Evolutionary conservation across 306 rosid genomes (phyloP).

Genomic region (Trifolium dubium): DNA sequence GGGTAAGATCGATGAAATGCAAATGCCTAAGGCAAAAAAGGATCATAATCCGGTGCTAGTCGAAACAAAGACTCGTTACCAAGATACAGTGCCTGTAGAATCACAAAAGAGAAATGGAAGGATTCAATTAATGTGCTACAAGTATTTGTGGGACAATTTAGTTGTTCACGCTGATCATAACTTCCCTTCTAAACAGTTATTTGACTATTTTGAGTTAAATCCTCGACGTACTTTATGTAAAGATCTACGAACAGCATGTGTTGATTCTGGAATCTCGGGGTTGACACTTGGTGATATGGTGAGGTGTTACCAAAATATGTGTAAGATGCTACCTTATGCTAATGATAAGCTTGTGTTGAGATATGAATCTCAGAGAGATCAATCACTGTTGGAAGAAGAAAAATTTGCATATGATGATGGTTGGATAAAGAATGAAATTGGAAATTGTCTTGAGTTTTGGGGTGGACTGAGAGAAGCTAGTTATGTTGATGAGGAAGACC

Average conservation of each 20-base stretch:
- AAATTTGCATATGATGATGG: constrained; percentile 50
- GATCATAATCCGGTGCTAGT: constrained; percentile 54
- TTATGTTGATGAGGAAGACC: constrained; percentile 62
- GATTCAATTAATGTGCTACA: constrained; percentile 86
- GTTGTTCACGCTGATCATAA: constrained; percentile 39
- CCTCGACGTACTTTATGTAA: constrained; percentile 49
- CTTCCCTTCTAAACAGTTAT: constrained; percentile 57
- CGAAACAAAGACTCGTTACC: constrained; percentile 73
- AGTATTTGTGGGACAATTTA: constrained; percentile 74
- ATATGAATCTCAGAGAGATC: constrained; percentile 72
- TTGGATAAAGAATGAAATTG: constrained; percentile 61
- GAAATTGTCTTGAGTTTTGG: constrained; percentile 68
- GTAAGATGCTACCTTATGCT: constrained; percentile 52
- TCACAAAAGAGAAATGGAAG: constrained; percentile 79
- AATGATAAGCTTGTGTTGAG: constrained; percentile 57
- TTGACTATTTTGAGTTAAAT: constrained; percentile 56
- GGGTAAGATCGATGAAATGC: constrained; percentile 78
- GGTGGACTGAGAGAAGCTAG: constrained; percentile 69
- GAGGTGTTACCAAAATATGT: constrained; percentile 50
- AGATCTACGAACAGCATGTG: constrained; percentile 47
- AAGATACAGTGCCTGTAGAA: constrained; percentile 65
- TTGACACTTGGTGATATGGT: constrained; percentile 64
- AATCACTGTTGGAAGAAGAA: constrained; percentile 67
- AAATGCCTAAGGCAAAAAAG: constrained; percentile 44
- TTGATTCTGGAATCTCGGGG: constrained; percentile 54